These are phyloP conservation scores for Glycine tomentella DNA, from an alignment of 306 rosid genomes.

Conservation along the genomic window DNA sequence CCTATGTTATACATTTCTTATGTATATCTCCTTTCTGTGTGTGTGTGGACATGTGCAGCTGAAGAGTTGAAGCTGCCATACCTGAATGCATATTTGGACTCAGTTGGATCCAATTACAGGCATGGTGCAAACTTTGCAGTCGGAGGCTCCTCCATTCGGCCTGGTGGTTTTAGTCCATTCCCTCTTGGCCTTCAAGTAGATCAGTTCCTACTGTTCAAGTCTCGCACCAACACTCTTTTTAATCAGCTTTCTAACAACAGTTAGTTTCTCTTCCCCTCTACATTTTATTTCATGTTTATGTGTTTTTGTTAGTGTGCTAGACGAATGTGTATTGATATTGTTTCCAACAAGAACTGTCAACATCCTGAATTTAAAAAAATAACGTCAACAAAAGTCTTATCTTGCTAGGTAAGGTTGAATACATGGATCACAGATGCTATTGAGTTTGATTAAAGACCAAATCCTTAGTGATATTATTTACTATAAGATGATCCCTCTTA, in stretches of 20 bases:
- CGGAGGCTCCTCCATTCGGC: slow-evolving; percentile 76
- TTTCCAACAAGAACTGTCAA: slow-evolving; percentile 19
- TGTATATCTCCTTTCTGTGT: neutral
- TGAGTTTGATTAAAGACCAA: neutral
- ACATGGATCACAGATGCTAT: neutral
- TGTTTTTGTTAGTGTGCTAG: slow-evolving; percentile 1
- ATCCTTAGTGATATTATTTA: neutral
- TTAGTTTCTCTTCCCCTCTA: slow-evolving; percentile 44
- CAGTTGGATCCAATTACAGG: slow-evolving; percentile 77
- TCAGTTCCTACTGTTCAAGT: slow-evolving; percentile 77
- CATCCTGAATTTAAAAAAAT: slow-evolving; percentile 1
- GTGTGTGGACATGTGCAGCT: slow-evolving; percentile 58
- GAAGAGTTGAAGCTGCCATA: slow-evolving; percentile 81
- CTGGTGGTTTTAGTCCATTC: slow-evolving; percentile 79
- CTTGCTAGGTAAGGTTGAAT: neutral
- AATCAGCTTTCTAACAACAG: slow-evolving; percentile 55
- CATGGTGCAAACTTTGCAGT: slow-evolving; percentile 90
- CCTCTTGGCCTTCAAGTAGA: slow-evolving; percentile 74
- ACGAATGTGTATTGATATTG: neutral
- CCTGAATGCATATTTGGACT: slow-evolving; percentile 82
- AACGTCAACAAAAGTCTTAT: neutral
- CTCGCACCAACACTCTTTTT: slow-evolving; percentile 61
- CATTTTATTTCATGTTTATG: slow-evolving; percentile 21
- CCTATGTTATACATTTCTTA: slow-evolving; percentile 1
- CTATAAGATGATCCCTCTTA: neutral